Conservation (phyloP, 2,329 filamentous ascomycete genomes). For the Ascochyta koolunga region DNA sequence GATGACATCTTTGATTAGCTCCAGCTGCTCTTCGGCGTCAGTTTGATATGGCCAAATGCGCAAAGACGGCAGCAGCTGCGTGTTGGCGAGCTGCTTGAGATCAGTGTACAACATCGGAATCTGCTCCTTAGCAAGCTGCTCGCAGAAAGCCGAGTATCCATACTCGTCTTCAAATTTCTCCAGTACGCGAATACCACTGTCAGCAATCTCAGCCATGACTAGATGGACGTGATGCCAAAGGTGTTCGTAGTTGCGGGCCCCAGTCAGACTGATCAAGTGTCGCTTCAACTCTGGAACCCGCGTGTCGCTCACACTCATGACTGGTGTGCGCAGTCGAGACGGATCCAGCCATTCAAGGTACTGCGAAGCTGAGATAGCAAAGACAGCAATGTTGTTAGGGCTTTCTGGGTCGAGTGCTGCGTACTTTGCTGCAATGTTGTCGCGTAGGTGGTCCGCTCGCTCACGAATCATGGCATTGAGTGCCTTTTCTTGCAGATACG, state of each 20-base stretch:
- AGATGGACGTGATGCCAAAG: slow-evolving; percentile 15
- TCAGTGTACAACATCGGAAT: slow-evolving; percentile 2
- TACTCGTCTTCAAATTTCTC: slow-evolving; percentile 8
- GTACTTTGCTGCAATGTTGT: slow-evolving; percentile 5
- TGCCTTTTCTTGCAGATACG: slow-evolving; percentile 7
- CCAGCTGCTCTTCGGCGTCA: slow-evolving; percentile 7
- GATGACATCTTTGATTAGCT: neutral
- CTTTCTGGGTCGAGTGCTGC: slow-evolving; percentile 4
- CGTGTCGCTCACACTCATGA: slow-evolving; percentile 8
- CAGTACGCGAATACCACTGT: slow-evolving; percentile 6
- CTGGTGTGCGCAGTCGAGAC: slow-evolving; percentile 7
- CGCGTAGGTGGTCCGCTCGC: slow-evolving; percentile 2
- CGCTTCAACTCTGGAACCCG: slow-evolving; percentile 10
- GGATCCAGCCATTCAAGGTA: slow-evolving; percentile 10
- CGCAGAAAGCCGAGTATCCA: slow-evolving; percentile 9
- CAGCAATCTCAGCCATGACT: slow-evolving; percentile 10
- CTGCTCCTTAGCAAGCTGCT: slow-evolving; percentile 4
- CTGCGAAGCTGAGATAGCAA: slow-evolving; percentile 10
- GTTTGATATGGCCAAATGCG: slow-evolving; percentile 6
- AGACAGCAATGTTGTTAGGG: slow-evolving; percentile 4
- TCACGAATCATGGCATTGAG: slow-evolving; percentile 14
- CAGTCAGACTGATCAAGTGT: slow-evolving; percentile 8
- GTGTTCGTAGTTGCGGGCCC: slow-evolving; percentile 9
- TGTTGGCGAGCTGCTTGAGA: slow-evolving; percentile 4
- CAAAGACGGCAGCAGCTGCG: slow-evolving; percentile 5